Percentiles rank a stretch among this genome's conserved stretches.
Evolutionary conservation across 306 rosid genomes (phyloP).

Genomic region (Delonix regia): DNA sequence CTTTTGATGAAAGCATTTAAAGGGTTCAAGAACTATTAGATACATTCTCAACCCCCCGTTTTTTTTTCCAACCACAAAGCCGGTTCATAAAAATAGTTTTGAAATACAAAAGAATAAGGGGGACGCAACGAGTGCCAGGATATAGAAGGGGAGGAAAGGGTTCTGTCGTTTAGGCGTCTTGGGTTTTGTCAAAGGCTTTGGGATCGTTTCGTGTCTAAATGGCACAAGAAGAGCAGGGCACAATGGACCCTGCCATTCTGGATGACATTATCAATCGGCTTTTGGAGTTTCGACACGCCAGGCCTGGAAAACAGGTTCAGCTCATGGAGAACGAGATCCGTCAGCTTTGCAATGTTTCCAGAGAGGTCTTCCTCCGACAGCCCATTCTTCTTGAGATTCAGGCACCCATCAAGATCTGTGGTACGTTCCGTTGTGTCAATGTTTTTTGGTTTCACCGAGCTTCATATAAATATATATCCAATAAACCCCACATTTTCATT

Average conservation of each 20-base stretch:
- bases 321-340: constrained; percentile 46
- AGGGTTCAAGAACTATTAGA: background rate
- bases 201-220: background rate
- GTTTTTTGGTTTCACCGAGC: background rate
- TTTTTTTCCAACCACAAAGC: background rate
- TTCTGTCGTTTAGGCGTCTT: background rate
- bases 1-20: background rate
- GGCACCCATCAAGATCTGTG: constrained; percentile 47
- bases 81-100: background rate
- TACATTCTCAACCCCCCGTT: background rate
- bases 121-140: too few species aligned
- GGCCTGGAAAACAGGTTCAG: constrained; percentile 48
- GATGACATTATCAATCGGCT: constrained; percentile 47
- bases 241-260: constrained; percentile 44
- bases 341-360: constrained; percentile 45
- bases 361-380: constrained; percentile 42
- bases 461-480: background rate
- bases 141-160: background rate
- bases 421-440: constrained; percentile 25
- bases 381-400: constrained; percentile 46
- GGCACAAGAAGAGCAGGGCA: constrained; percentile 5
- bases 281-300: constrained; percentile 41
- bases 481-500: background rate
- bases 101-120: background rate
- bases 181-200: background rate